Percentiles rank a stretch among this genome's conserved stretches.
Evolutionary conservation across 306 rosid genomes (phyloP).

Genomic region (Mucuna pruriens): DNA sequence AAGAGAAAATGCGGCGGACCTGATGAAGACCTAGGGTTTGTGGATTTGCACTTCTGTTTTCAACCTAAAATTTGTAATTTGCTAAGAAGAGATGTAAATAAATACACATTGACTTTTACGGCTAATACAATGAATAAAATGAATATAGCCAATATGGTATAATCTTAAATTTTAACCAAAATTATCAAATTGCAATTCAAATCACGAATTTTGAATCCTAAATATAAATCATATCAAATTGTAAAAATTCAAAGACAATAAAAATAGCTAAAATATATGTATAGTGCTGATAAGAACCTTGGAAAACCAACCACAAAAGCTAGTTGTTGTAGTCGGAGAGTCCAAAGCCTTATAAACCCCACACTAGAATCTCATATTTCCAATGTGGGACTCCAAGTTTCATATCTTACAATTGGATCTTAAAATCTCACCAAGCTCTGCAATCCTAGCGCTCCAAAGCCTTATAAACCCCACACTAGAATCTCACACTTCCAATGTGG

Average conservation of each 20-base stretch:
- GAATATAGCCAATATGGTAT: not conserved
- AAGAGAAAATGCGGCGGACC: not conserved
- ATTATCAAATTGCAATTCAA: not conserved
- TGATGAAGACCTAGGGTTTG: conserved; percentile 17
- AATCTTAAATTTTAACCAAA: not conserved
- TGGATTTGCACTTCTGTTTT: not conserved
- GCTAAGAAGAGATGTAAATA: not conserved
- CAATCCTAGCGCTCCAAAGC: too few relatives aligned
- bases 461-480: too few relatives aligned
- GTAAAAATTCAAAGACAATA: not conserved
- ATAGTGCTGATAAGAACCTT: too few relatives aligned
- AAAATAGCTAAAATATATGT: not conserved
- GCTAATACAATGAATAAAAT: not conserved
- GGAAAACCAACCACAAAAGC: too few relatives aligned
- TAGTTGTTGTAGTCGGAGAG: too few relatives aligned
- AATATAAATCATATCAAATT: not conserved
- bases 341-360: too few relatives aligned
- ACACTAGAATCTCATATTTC: too few relatives aligned
- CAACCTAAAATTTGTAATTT: not conserved
- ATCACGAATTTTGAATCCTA: not conserved
- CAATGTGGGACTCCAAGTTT: too few relatives aligned
- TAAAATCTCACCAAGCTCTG: too few relatives aligned
- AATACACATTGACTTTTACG: not conserved
- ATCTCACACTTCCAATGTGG: too few relatives aligned
- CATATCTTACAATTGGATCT: too few relatives aligned